Percentiles rank a stretch among this genome's conserved stretches.
These are phyloP conservation scores for Bipolaris bicolor DNA, from an alignment of 2,329 filamentous ascomycete species.

Conservation along the genomic window DNA sequence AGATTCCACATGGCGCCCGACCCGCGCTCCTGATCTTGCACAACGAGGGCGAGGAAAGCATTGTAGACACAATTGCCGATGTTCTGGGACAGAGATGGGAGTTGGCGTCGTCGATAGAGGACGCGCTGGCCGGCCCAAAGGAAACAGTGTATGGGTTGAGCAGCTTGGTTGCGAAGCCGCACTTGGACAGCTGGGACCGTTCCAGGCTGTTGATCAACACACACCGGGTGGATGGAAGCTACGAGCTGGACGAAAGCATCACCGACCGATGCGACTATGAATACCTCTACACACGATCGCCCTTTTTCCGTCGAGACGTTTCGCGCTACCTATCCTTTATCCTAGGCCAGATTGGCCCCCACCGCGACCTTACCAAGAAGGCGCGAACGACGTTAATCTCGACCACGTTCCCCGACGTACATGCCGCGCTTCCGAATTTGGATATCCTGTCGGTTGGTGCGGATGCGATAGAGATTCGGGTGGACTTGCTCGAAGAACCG, in stretches of 20 bases:
- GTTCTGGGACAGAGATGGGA: slow-evolving; percentile 76
- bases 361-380: slow-evolving; percentile 78
- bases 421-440: slow-evolving; percentile 80
- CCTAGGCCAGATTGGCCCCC: slow-evolving; percentile 77
- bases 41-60: slow-evolving; percentile 72
- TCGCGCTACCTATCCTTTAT: slow-evolving; percentile 80
- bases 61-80: slow-evolving; percentile 77
- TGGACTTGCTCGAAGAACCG: slow-evolving; percentile 79
- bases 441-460: slow-evolving; percentile 87
- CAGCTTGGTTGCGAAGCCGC: slow-evolving; percentile 62
- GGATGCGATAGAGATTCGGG: slow-evolving; percentile 83
- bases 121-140: slow-evolving; percentile 61
- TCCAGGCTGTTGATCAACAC: slow-evolving; percentile 75
- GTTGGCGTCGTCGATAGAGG: slow-evolving; percentile 62
- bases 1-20: slow-evolving; percentile 39
- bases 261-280: slow-evolving; percentile 80
- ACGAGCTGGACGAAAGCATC: slow-evolving; percentile 67
- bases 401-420: slow-evolving; percentile 86
- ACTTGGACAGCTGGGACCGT: slow-evolving; percentile 63
- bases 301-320: slow-evolving; percentile 76
- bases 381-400: slow-evolving; percentile 83
- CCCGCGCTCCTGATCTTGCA: slow-evolving; percentile 65
- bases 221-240: slow-evolving; percentile 71
- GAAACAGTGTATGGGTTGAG: slow-evolving; percentile 72
- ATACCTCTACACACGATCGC: slow-evolving; percentile 77